Conservation (phyloP, 2,329 filamentous ascomycete genomes). For the Ophiostoma sp. region DNA sequence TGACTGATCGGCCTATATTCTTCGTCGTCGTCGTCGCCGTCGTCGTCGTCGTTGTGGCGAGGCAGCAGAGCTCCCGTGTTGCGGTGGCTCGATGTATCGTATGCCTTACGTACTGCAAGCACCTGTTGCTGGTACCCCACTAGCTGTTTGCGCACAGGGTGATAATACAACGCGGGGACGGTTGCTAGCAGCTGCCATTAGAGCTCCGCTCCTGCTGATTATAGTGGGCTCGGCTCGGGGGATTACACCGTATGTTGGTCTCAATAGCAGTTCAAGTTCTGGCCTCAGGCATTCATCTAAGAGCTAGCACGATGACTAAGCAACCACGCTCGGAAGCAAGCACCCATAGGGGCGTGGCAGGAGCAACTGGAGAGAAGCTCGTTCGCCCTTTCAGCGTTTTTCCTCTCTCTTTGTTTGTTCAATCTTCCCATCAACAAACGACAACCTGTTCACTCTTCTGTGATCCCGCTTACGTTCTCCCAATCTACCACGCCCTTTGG, state of each 20-base stretch:
- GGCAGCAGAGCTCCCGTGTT: not conserved
- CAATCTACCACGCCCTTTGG: not conserved
- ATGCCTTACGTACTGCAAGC: not conserved
- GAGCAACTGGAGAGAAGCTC: slow-evolving; percentile 3
- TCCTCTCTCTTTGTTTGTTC: not conserved
- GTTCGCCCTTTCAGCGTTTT: not conserved
- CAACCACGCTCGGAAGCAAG: not conserved
- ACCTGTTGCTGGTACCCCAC: not conserved
- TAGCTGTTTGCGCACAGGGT: slow-evolving; percentile 13
- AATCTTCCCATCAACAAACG: slow-evolving; percentile 9
- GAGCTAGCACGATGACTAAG: not conserved
- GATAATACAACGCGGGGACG: slow-evolving; percentile 9
- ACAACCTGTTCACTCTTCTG: not conserved
- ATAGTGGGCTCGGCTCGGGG: not conserved
- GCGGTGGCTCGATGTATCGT: not conserved
- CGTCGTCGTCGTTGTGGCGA: not conserved
- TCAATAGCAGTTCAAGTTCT: not conserved
- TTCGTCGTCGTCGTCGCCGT: too few relatives aligned
- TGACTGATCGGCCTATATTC: too few relatives aligned
- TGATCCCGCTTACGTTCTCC: not conserved
- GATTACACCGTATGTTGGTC: not conserved
- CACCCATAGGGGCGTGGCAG: not conserved
- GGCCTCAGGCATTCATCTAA: not conserved
- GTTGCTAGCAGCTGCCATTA: not conserved
- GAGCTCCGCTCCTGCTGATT: slow-evolving; percentile 1